Evolutionary conservation across 768 basidiomycete genomes (phyloP).

Genomic region (Hirschioporus abietinus): DNA sequence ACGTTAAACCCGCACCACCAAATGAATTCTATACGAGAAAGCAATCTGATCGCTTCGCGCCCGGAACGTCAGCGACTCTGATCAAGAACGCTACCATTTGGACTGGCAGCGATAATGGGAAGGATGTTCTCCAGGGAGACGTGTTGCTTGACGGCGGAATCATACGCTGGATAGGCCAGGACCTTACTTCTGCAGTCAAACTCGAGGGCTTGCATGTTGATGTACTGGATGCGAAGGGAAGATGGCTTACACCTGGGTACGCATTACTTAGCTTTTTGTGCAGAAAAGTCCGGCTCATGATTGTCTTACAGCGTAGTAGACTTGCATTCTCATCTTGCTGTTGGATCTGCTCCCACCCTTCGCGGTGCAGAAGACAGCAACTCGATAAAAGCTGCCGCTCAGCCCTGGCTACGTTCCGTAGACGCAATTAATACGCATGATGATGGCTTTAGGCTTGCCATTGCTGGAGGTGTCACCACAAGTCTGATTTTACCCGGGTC

Average conservation of each 20-base stretch:
- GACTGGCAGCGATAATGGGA: constrained; percentile 71
- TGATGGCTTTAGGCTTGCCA: constrained; percentile 59
- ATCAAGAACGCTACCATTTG: constrained; percentile 78
- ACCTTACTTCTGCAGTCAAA: constrained; percentile 23
- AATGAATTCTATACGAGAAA: constrained; percentile 33
- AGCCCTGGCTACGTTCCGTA: constrained; percentile 63
- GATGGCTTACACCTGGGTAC: constrained; percentile 78
- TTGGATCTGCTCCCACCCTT: constrained; percentile 23
- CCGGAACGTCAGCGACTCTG: constrained; percentile 56
- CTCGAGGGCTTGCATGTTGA: constrained; percentile 29
- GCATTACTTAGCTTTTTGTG: constrained; percentile 11
- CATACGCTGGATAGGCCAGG: constrained; percentile 52
- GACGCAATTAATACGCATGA: constrained; percentile 84
- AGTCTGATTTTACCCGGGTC: constrained; percentile 74
- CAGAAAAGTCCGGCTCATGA: background rate
- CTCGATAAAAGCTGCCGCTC: constrained; percentile 28
- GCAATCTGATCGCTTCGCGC: constrained; percentile 60
- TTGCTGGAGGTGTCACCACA: constrained; percentile 78
- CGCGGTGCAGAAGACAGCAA: constrained; percentile 37
- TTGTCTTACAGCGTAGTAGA: constrained; percentile 32
- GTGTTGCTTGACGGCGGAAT: constrained; percentile 67
- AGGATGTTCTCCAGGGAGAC: constrained; percentile 57
- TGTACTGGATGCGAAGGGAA: constrained; percentile 56
- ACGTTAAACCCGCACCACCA: constrained; percentile 32
- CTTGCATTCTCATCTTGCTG: constrained; percentile 43